Evolutionary conservation across 768 basidiomycete species (phyloP).

Genomic region (Russula emetica): DNA sequence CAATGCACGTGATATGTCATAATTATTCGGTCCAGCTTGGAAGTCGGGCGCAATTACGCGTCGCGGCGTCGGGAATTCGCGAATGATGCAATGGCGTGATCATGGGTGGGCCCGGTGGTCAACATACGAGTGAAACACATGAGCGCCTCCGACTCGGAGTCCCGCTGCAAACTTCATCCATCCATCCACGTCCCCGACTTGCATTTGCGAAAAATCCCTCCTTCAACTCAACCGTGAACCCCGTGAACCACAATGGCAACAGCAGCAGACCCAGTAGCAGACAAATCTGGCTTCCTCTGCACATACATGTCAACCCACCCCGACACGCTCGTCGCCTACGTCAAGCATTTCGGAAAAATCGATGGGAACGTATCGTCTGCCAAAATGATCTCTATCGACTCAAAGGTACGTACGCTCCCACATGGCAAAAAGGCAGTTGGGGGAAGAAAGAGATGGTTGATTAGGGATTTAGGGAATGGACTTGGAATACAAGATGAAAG

Average conservation of each 20-base stretch:
- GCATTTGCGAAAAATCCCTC: background rate
- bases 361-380: constrained; percentile 53
- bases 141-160: no score
- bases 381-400: constrained; percentile 65
- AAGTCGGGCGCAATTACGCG: no score
- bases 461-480: constrained; percentile 50
- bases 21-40: no score
- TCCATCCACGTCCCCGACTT: no score
- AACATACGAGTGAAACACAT: background rate
- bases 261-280: constrained; percentile 71
- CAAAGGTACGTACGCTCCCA: constrained; percentile 44
- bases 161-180: no score
- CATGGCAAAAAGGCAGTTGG: background rate
- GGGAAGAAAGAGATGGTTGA: no score
- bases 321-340: constrained; percentile 80
- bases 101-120: no score
- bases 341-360: constrained; percentile 70
- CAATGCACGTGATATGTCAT: no score
- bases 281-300: constrained; percentile 68
- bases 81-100: no score
- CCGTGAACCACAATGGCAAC: constrained; percentile 48
- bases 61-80: no score
- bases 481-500: constrained; percentile 56
- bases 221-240: constrained; percentile 40
- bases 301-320: constrained; percentile 86